Base-by-base conservation (phyloP, 225 moss, liverwort and hornwort species). In the Marchantia polymorpha region DNA sequence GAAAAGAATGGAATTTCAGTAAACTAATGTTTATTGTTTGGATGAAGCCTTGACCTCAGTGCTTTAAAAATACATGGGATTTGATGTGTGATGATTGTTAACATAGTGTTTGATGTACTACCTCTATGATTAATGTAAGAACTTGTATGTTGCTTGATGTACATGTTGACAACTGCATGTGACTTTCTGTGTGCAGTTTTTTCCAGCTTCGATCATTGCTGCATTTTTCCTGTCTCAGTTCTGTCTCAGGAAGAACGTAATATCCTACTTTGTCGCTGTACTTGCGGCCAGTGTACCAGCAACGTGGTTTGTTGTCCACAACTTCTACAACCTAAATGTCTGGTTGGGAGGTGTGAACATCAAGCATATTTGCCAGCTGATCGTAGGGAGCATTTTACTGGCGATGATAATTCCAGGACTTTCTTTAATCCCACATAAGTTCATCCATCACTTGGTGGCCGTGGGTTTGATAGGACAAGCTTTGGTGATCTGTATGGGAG, bases 261-360 rank as follows among this genome's bases (percentile, higher is more conserved):
- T 90, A 27, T 86, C 91, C 0, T 99, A 99, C 74, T 91, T 89
- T 59, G 80, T 94, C 66, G 95, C 93, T 66, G 90, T 93, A 48
- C n/a, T 82, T 69, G 85, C 92, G 60, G 89, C 90, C 50, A 79
- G 79, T 71, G 88, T 93, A 61, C 92, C 99, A 10, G 79, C 92
- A 64, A 83, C 86, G 67, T 99, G 99, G 99, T 99, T 99, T 75
- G 83, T 99, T 69, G 78, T 90, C 60, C 93, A 99, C 85, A 93
- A 99, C 83, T 99, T 99, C 81, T 95, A 92, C 87, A 79, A 89
- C 82, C 79, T 99, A 78, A 95, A 94, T 77, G 91, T 95, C 52
- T 99, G 99, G 99, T 82, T 99, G 71, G 99, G 95, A 87, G 99
- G 99, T 30, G 89, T 88, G 52, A 92, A 89, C 64, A 84, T 99